Evolutionary conservation across 305 asterid genomes (phyloP).

Genomic region (Fraxinus floribunda): DNA sequence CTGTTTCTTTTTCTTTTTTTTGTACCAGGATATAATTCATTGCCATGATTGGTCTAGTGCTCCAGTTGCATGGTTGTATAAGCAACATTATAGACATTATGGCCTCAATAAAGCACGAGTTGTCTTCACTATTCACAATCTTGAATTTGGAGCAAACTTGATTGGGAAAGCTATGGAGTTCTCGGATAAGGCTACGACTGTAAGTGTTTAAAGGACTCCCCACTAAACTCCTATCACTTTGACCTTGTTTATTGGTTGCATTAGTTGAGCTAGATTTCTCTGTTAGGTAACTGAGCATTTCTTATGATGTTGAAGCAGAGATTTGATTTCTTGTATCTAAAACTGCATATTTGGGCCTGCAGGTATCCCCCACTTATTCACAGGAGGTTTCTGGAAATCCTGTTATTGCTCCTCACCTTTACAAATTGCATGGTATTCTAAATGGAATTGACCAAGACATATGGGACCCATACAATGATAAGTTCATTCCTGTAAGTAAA

Average conservation of each 20-base stretch:
- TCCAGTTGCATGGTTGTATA: constrained; percentile 95
- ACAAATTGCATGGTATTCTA: constrained; percentile 90
- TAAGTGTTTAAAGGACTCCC: constrained; percentile 39
- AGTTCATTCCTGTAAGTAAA: constrained; percentile 78
- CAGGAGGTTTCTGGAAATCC: constrained; percentile 82
- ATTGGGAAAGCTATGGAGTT: constrained; percentile 78
- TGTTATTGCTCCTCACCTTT: constrained; percentile 66
- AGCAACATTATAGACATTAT: constrained; percentile 81
- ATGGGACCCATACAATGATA: constrained; percentile 97
- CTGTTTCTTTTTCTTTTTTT: constrained; percentile 24
- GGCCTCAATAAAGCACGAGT: constrained; percentile 86
- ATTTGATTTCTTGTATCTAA: constrained; percentile 9
- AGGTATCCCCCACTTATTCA: constrained; percentile 97
- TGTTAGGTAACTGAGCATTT: constrained; percentile 6
- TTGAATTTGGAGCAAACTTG: constrained; percentile 82
- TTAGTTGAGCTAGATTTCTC: constrained; percentile 15
- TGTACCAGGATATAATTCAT: constrained; percentile 83
- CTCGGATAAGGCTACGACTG: constrained; percentile 92
- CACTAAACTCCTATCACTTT: not conserved
- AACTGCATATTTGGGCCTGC: constrained; percentile 27
- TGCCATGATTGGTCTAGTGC: constrained; percentile 99
- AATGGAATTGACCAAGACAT: constrained; percentile 98
- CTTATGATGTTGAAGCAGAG: constrained; percentile 11
- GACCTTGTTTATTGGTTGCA: constrained; percentile 20
- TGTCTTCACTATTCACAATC: constrained; percentile 97